Conservation (phyloP, 495 filamentous ascomycete genomes). For the Penicillium cinerascens region DNA sequence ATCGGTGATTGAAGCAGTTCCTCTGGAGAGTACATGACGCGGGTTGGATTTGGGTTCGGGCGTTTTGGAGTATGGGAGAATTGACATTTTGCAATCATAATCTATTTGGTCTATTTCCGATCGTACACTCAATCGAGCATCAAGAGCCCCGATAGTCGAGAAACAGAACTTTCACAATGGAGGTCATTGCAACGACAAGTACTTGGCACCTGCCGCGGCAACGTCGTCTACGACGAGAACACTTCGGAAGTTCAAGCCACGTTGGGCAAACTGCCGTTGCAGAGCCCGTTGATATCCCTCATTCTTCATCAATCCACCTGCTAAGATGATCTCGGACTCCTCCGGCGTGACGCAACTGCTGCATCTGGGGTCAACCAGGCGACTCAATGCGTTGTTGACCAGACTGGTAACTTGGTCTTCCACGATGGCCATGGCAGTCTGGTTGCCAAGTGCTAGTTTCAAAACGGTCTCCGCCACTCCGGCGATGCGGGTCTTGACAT, state of each 20-base stretch:
- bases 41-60: no score
- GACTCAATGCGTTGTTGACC: constrained; percentile 17
- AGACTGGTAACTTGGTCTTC: constrained; percentile 12
- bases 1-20: constrained; percentile 34
- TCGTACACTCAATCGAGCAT: no score
- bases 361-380: constrained; percentile 16
- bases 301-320: constrained; percentile 28
- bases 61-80: no score
- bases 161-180: no score
- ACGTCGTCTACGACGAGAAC: constrained; percentile 16
- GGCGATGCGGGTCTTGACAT: constrained; percentile 24
- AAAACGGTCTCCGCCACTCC: constrained; percentile 21
- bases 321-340: constrained; percentile 19
- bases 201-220: constrained; percentile 1
- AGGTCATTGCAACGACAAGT: no score
- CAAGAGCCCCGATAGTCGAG: no score
- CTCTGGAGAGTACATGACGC: background rate
- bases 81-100: no score
- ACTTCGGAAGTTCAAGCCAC: constrained; percentile 5
- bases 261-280: constrained; percentile 2
- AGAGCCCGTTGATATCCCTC: constrained; percentile 14
- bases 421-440: constrained; percentile 19
- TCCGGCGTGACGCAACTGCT: constrained; percentile 11
- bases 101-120: no score
- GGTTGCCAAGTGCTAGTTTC: background rate